These are phyloP conservation scores for Mycosphaerella arachidis DNA, from an alignment of 2,329 filamentous ascomycete genomes.

Conservation along the genomic window DNA sequence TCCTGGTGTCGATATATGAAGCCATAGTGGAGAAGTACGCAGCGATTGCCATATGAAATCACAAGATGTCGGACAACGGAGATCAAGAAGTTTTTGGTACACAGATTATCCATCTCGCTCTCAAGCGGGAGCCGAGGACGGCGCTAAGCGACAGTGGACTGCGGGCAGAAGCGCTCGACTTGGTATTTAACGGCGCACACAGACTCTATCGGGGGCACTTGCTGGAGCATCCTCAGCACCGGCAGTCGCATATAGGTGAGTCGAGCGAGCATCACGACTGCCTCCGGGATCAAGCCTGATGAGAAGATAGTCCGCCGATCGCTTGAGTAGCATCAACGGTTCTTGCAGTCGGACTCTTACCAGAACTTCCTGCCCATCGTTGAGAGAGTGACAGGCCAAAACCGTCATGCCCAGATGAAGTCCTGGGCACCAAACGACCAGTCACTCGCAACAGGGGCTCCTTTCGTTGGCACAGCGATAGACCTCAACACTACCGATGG, in stretches of 20 bases:
- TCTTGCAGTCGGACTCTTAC: conserved; percentile 7
- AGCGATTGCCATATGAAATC: neutral
- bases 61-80: neutral
- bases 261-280: neutral
- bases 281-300: neutral
- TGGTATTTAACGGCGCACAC: conserved; percentile 1
- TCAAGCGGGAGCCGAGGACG: conserved; percentile 1
- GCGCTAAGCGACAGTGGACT: conserved; percentile 2
- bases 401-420: conserved; percentile 8
- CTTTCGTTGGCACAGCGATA: conserved; percentile 13
- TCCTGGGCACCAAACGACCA: conserved; percentile 10
- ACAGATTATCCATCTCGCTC: conserved; percentile 12
- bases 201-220: conserved; percentile 13
- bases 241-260: conserved; percentile 12
- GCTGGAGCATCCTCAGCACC: conserved; percentile 10
- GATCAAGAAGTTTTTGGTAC: conserved; percentile 37
- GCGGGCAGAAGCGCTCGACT: conserved; percentile 9
- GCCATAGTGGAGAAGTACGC: neutral
- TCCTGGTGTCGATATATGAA: neutral
- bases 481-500: conserved; percentile 9
- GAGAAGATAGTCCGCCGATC: conserved; percentile 5
- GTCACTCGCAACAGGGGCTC: conserved; percentile 11
- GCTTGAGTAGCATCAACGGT: conserved; percentile 7
- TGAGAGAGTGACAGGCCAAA: conserved; percentile 1
- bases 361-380: neutral